Evolutionary conservation across 106 monocot species (phyloP).

Genomic region (Dendrobium huoshanense): DNA sequence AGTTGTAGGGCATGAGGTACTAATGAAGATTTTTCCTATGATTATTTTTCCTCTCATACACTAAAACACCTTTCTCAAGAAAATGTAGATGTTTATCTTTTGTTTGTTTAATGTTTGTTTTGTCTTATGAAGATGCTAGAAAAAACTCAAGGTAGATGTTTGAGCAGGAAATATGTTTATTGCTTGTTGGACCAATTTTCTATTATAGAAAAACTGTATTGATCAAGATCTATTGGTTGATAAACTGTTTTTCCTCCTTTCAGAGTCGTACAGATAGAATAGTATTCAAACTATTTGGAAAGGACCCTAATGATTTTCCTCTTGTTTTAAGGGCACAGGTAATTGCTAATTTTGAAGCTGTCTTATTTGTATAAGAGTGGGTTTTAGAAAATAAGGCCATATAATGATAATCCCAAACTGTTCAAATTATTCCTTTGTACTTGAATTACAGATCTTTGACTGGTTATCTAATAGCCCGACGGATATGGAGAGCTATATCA

Average conservation of each 20-base stretch:
- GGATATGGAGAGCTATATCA: slow-evolving; percentile 92
- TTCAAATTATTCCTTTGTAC: not conserved
- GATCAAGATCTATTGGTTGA: not conserved
- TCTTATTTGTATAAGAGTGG: not conserved
- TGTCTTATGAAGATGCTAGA: not conserved
- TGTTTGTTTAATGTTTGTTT: not conserved
- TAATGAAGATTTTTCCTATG: too few relatives aligned
- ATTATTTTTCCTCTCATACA: too few relatives aligned
- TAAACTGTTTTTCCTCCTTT: slow-evolving; percentile 1
- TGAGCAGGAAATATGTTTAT: not conserved
- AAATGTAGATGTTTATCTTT: too few relatives aligned
- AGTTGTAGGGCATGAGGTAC: too few relatives aligned
- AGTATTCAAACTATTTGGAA: slow-evolving; percentile 90
- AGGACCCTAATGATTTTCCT: slow-evolving; percentile 78
- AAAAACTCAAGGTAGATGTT: too few relatives aligned
- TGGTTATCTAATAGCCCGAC: slow-evolving; percentile 82
- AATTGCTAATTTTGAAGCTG: slow-evolving; percentile 1
- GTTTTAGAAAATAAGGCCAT: not conserved
- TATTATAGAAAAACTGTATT: not conserved
- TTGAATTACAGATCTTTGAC: slow-evolving; percentile 47
- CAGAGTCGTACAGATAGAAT: slow-evolving; percentile 85
- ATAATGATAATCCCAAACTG: not conserved
- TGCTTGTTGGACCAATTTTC: not conserved
- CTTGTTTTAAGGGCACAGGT: slow-evolving; percentile 66
- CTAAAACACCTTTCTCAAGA: too few relatives aligned